Evolutionary conservation across 176 grass and related monocot species (phyloP).

Genomic region (Thinopyrum elongatum): DNA sequence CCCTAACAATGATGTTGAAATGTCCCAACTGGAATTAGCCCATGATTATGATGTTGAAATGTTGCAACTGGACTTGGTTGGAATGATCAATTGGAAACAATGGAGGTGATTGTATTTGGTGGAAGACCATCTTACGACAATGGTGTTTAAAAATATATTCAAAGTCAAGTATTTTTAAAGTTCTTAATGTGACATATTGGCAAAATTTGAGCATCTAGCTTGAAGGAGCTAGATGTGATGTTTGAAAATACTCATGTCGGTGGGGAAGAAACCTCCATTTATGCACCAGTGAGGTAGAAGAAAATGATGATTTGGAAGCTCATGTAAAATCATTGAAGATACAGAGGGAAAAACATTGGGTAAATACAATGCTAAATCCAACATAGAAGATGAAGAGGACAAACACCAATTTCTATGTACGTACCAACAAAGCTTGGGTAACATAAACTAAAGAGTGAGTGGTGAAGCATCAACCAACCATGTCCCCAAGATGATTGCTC

Average conservation of each 20-base stretch:
- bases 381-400: background rate
- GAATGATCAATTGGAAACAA: no score
- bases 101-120: no score
- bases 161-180: no score
- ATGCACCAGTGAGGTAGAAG: background rate
- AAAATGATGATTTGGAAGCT: background rate
- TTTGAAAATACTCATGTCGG: no score
- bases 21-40: no score
- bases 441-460: background rate
- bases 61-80: no score
- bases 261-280: background rate
- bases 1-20: no score
- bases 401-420: background rate
- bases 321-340: background rate
- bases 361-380: background rate
- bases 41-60: no score
- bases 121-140: no score
- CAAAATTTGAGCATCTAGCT: no score
- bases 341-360: background rate
- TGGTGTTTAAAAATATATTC: no score
- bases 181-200: no score
- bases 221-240: background rate
- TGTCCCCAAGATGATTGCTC: background rate
- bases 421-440: background rate
- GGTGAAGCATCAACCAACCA: background rate